Percentiles rank a stretch among this genome's conserved stretches.
Evolutionary conservation across 1,139 yeast genomes (phyloP).

Genomic region (Taphrina pruni): DNA sequence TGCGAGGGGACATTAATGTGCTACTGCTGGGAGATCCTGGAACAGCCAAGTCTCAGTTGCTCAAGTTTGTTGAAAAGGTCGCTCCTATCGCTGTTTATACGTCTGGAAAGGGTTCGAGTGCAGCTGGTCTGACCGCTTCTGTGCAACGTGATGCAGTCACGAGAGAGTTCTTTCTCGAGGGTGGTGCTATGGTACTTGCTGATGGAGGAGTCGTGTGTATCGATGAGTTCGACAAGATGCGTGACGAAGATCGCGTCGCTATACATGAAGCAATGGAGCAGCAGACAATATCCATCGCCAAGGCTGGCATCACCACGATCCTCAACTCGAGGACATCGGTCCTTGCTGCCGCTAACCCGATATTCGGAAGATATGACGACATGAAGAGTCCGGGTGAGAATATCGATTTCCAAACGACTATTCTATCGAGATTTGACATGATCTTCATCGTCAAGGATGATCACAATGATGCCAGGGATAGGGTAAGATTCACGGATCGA

Average conservation of each 20-base stretch:
- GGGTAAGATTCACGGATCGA: constrained; percentile 1
- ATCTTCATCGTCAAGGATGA: constrained; percentile 96
- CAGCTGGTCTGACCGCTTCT: constrained; percentile 98
- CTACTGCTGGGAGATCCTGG: constrained; percentile 96
- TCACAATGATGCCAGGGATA: constrained; percentile 82
- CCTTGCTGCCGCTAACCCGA: constrained; percentile 96
- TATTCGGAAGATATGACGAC: constrained; percentile 94
- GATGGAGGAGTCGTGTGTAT: constrained; percentile 99
- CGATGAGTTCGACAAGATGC: constrained; percentile 98
- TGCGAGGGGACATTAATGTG: constrained; percentile 96
- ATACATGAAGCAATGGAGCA: constrained; percentile 99
- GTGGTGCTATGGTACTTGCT: constrained; percentile 99
- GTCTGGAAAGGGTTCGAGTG: constrained; percentile 98
- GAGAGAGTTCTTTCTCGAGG: constrained; percentile 92
- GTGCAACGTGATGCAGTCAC: constrained; percentile 90
- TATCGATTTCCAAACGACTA: constrained; percentile 95
- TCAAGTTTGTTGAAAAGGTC: constrained; percentile 92
- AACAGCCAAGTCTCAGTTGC: constrained; percentile 94
- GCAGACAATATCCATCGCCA: constrained; percentile 98
- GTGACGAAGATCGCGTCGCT: constrained; percentile 98
- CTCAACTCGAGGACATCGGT: constrained; percentile 95
- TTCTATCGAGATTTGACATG: constrained; percentile 97
- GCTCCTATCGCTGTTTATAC: constrained; percentile 95
- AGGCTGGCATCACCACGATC: constrained; percentile 97
- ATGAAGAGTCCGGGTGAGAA: constrained; percentile 96